Base-by-base conservation (phyloP, 2,329 filamentous ascomycete species). In the Beauveria scarabaeidicola region DNA sequence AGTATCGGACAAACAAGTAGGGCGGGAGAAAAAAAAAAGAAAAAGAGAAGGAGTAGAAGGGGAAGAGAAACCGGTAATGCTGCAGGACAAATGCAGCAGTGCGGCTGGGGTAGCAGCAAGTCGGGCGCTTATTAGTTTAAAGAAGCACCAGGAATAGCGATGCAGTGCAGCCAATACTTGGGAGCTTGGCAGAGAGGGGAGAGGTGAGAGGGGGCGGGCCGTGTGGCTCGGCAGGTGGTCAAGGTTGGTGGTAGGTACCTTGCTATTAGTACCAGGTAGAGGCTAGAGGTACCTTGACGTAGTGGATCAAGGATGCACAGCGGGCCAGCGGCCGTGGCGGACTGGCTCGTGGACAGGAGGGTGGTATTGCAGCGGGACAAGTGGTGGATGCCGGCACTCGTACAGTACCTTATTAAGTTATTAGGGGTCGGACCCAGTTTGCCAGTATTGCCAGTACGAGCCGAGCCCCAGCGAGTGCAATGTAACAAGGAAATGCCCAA, bases 91-190 rank as follows among this genome's bases (percentile, higher is more conserved):
- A 43, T 53, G 52, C 50, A 58, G 46, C 13, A 27, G 58, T 60
- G 58, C 58, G 58, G 46, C 58, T 60, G 58, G 58, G 58, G 58
- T 55, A 32, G 43, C 46, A 53, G 52, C 51, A 48, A 54, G 52
- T 25, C n/a, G 52, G 52, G 51, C 58, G 56, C 56, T 52, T 58
- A 58, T 58, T 51, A 58, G 46, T 50, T n/a, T 25, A 27, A 38
- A 40, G 27, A 50, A 40, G 46, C 55, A 58, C 55, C 55, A 58
- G 55, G 43, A 56, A 36, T 17, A 50, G 40, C 17, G 47, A 52
- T 52, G 55, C 38, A 38, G 48, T 58, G 56, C 56, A 29, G 56
- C 47, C 56, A 58, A 58, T 52, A 52, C 47, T 52, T 52, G 36
- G 32, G 52, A 38, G 52, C 52, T 55, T 52, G 53, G 36, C 53